Evolutionary conservation across 148 eudicot species (phyloP).

Genomic region (Rhododendron kiyosumense): DNA sequence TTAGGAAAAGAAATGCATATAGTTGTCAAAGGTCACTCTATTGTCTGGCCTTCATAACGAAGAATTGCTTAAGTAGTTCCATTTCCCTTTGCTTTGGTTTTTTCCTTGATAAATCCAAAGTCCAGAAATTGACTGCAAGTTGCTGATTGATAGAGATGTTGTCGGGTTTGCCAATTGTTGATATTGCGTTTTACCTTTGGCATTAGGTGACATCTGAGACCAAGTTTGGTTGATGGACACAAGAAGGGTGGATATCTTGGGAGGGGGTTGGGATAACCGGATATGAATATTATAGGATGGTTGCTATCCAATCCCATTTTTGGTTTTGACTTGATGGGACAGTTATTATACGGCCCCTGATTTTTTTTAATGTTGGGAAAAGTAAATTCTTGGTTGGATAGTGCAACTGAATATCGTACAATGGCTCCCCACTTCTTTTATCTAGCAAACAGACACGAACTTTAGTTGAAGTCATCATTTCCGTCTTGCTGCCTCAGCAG

Average conservation of each 20-base stretch:
- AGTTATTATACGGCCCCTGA: background rate
- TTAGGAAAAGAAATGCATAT: background rate
- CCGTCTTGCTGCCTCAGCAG: background rate
- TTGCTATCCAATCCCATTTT: background rate
- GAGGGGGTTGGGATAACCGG: background rate
- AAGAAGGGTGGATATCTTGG: background rate
- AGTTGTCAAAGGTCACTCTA: background rate
- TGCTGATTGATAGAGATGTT: background rate
- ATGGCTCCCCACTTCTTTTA: background rate
- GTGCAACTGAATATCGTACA: background rate
- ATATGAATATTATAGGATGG: background rate
- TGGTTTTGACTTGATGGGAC: background rate
- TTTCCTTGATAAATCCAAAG: background rate
- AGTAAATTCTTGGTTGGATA: background rate
- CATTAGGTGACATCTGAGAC: background rate
- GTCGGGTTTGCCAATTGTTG: background rate
- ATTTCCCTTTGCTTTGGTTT: background rate
- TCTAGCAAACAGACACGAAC: background rate
- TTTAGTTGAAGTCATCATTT: background rate
- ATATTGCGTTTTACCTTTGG: background rate
- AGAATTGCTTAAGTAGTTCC: background rate
- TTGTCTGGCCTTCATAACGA: background rate
- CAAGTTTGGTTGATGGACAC: background rate
- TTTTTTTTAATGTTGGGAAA: background rate
- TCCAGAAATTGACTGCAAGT: background rate